Evolutionary conservation across 805 yeast species (phyloP).

Genomic region (Yarrowia phangngaensis): DNA sequence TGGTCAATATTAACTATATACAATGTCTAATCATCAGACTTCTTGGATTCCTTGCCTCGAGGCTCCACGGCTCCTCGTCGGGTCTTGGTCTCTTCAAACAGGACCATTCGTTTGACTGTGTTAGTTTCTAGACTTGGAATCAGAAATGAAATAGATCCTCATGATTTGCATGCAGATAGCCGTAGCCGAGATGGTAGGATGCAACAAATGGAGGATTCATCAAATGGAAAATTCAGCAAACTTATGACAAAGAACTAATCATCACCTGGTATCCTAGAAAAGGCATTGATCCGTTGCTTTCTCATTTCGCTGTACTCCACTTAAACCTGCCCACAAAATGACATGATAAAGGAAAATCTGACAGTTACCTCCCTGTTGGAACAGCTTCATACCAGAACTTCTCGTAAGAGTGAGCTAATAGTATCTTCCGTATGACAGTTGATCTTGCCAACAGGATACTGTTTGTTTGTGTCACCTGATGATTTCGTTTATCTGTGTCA

Average conservation of each 20-base stretch:
- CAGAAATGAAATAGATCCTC: not conserved
- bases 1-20: conserved; percentile 25
- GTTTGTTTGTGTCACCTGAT: not conserved
- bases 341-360: no score
- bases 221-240: no score
- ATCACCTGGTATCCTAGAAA: no score
- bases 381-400: no score
- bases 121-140: conserved; percentile 15
- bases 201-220: no score
- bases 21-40: conserved; percentile 9
- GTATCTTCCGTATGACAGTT: not conserved
- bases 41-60: conserved; percentile 20
- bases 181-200: no score
- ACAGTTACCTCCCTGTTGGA: no score
- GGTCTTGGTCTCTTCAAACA: conserved; percentile 83
- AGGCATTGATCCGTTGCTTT: no score
- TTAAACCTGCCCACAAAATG: no score
- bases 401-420: conserved; percentile 19
- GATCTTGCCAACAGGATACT: not conserved
- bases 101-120: conserved; percentile 77
- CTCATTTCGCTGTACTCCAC: no score
- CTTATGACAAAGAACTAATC: no score
- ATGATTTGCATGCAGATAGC: no score
- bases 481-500: not conserved
- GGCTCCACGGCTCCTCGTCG: conserved; percentile 54